These are phyloP conservation scores for Candida koratica DNA, from an alignment of 805 yeast species.

Conservation along the genomic window DNA sequence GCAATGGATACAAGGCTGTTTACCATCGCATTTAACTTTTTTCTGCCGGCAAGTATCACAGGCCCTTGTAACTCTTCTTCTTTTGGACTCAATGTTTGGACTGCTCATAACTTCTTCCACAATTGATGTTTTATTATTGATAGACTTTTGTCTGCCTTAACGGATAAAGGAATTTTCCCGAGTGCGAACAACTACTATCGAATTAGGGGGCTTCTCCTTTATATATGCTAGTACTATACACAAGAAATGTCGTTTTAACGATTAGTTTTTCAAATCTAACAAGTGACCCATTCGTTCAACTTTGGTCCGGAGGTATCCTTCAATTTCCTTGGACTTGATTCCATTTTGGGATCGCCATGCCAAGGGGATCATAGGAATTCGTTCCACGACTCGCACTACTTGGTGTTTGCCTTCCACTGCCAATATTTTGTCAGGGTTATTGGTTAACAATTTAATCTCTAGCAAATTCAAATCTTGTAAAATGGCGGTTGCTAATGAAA, in stretches of 20 bases:
- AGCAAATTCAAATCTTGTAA: slow-evolving; percentile 73
- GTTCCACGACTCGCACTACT: slow-evolving; percentile 69
- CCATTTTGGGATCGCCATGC: slow-evolving; percentile 72
- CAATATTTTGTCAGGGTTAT: slow-evolving; percentile 91
- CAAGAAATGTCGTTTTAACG: too few relatives aligned
- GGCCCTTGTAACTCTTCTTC: slow-evolving; percentile 68
- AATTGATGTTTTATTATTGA: too few relatives aligned
- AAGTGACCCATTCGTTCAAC: slow-evolving; percentile 97
- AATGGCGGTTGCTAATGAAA: slow-evolving; percentile 91
- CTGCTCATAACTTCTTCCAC: too few relatives aligned
- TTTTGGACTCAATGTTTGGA: slow-evolving; percentile 31
- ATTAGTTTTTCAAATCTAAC: slow-evolving; percentile 26
- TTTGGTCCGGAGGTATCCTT: slow-evolving; percentile 89
- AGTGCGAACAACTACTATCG: too few relatives aligned
- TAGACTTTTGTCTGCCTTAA: too few relatives aligned
- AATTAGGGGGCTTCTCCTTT: too few relatives aligned
- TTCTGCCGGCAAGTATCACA: slow-evolving; percentile 73
- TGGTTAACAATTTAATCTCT: slow-evolving; percentile 76
- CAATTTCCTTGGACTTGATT: slow-evolving; percentile 78
- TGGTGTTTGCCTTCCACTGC: slow-evolving; percentile 90
- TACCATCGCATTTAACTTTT: slow-evolving; percentile 78
- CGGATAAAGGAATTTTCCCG: too few relatives aligned
- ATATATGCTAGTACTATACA: not conserved
- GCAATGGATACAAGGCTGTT: slow-evolving; percentile 75
- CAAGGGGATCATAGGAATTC: slow-evolving; percentile 96